Percentiles rank a stretch among this genome's conserved stretches.
Evolutionary conservation across 116 monocot species (phyloP).

Genomic region (Cymodocea nodosa): DNA sequence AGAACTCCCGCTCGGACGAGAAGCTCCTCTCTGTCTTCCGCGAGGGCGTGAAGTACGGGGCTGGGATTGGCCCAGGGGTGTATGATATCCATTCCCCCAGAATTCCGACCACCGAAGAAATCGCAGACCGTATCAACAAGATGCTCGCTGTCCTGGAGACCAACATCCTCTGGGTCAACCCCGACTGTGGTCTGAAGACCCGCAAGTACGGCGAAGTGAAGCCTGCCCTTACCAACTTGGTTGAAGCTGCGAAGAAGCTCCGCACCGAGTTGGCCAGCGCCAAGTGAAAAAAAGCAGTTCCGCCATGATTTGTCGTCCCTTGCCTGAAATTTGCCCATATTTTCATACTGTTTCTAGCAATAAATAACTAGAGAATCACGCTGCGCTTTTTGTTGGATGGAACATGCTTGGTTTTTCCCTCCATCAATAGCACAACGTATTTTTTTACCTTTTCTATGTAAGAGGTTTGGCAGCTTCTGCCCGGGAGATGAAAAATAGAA

Average conservation of each 20-base stretch:
- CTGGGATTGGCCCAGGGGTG: conserved; percentile 79
- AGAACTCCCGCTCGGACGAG: conserved; percentile 89
- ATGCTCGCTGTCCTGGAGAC: conserved; percentile 81
- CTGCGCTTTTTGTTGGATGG: no score
- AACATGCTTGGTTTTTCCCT: no score
- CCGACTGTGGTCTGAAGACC: conserved; percentile 88
- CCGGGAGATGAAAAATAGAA: no score
- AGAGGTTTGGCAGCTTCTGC: no score
- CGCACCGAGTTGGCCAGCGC: conserved; percentile 49
- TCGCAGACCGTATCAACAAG: conserved; percentile 84
- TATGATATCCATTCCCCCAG: conserved; percentile 91
- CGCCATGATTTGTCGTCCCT: no score
- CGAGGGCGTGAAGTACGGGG: conserved; percentile 78
- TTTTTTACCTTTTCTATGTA: no score
- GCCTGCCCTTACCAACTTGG: conserved; percentile 66
- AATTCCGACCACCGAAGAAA: conserved; percentile 75
- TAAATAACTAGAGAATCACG: no score
- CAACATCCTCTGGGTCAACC: conserved; percentile 85
- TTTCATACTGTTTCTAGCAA: no score
- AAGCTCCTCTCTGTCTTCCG: conserved; percentile 88
- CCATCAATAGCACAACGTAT: no score
- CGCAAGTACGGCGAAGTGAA: conserved; percentile 74
- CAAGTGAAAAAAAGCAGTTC: conserved; percentile 22
- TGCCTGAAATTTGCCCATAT: no score
- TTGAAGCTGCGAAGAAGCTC: conserved; percentile 62